phyloP scores from a whole-genome alignment of 352 stramenopile genomes.

The Globisporangium parvum region DNA sequence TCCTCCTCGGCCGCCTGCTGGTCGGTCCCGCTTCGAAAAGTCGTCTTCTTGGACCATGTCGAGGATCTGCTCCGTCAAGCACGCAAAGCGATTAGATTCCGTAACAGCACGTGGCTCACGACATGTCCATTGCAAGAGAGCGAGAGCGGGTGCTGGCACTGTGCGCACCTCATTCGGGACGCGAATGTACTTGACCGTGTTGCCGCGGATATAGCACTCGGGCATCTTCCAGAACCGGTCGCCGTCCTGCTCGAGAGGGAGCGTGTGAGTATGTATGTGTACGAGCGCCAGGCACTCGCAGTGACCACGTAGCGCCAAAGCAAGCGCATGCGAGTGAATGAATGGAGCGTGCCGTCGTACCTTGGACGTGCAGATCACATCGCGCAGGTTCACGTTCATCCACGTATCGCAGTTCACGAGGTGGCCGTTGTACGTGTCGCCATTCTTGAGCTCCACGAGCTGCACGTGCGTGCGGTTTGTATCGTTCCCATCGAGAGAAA shows the following conservation, averaged over 20 bases:
- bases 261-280: not conserved
- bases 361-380: conserved; percentile 98
- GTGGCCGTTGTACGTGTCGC: conserved; percentile 97
- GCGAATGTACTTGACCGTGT: conserved; percentile 98
- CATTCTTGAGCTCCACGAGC: conserved; percentile 99
- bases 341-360: conserved; percentile 20
- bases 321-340: not conserved
- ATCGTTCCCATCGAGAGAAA: not conserved
- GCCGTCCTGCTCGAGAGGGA: too few relatives aligned
- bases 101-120: too few relatives aligned
- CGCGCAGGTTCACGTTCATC: conserved; percentile 99
- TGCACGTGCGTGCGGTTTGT: conserved; percentile 11
- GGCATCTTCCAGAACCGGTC: conserved; percentile 98
- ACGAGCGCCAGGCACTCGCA: too few relatives aligned
- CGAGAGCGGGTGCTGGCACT: too few relatives aligned
- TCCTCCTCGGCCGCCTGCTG: conserved; percentile 33
- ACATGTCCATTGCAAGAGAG: too few relatives aligned
- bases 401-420: conserved; percentile 97
- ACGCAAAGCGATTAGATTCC: not conserved
- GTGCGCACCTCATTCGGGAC: conserved; percentile 95
- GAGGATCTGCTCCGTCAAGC: conserved; percentile 57
- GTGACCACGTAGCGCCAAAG: too few relatives aligned
- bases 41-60: conserved; percentile 95
- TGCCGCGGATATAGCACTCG: conserved; percentile 98
- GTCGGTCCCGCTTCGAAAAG: conserved; percentile 73